Evolutionary conservation across 1,284 basidiomycete genomes (phyloP).

Genomic region (Cystobasidiaceae sp.): DNA sequence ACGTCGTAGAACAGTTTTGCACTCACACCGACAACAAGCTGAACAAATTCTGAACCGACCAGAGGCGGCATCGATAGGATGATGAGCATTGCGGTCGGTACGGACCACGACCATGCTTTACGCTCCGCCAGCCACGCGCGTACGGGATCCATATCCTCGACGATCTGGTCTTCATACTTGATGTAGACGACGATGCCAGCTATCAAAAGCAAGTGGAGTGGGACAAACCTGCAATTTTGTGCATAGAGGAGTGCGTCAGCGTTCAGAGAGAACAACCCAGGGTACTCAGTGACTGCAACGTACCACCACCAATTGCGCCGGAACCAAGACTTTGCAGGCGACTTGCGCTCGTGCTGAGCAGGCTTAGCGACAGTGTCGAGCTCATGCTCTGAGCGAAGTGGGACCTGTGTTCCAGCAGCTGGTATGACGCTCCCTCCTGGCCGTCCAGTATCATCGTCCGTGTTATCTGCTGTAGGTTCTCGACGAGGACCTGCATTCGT

Average conservation of each 20-base stretch:
- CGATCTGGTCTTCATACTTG: constrained; percentile 1
- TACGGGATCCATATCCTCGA: neutral
- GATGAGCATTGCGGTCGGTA: constrained; percentile 44
- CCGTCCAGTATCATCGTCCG: too few species aligned
- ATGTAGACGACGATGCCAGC: neutral
- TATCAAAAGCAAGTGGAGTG: neutral
- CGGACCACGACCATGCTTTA: constrained; percentile 36
- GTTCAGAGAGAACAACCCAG: too few species aligned
- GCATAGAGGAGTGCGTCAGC: neutral
- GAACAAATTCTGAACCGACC: constrained; percentile 46
- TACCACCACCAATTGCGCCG: neutral
- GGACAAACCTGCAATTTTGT: neutral
- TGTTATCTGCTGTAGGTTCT: too few species aligned
- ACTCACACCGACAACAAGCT: constrained; percentile 43
- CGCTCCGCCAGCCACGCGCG: constrained; percentile 1
- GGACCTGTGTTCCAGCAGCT: neutral
- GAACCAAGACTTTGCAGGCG: neutral
- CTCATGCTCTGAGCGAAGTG: neutral
- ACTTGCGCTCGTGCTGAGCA: too few species aligned
- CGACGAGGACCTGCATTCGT: too few species aligned
- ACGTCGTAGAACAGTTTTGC: neutral
- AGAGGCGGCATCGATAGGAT: constrained; percentile 47
- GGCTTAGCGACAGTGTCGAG: too few species aligned
- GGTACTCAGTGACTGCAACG: neutral
- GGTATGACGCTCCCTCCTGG: too few species aligned